Percentiles rank a stretch among this genome's conserved stretches.
Evolutionary conservation across 129 eudicot species (phyloP).

Genomic region (Centella asiatica): DNA sequence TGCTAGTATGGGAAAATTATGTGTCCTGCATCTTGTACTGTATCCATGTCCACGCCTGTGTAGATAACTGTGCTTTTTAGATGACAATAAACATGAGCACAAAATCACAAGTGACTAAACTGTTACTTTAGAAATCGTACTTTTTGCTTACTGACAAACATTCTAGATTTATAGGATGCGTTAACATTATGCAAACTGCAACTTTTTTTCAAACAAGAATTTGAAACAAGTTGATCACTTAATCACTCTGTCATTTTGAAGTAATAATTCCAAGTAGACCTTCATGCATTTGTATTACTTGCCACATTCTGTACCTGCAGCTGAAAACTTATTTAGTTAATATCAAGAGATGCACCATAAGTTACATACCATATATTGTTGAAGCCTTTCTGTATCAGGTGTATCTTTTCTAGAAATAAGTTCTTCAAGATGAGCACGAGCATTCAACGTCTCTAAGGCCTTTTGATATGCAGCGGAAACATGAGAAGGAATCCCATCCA

Average conservation of each 20-base stretch:
- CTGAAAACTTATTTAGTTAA: not conserved
- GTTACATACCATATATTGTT: conserved; percentile 50
- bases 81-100: too few species aligned
- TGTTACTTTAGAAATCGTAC: too few species aligned
- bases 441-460: conserved; percentile 68
- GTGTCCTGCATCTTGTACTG: too few species aligned
- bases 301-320: not conserved
- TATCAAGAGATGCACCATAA: not conserved
- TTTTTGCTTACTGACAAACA: too few species aligned
- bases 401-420: conserved; percentile 37
- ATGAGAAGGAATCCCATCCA: conserved; percentile 53
- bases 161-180: too few species aligned
- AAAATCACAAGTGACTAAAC: too few species aligned
- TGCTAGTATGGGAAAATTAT: too few species aligned
- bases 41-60: too few species aligned
- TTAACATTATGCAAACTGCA: too few species aligned
- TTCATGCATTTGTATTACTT: not conserved
- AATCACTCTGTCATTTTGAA: not conserved
- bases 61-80: too few species aligned
- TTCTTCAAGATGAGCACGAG: conserved; percentile 66
- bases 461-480: conserved; percentile 69
- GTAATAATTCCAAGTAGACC: not conserved
- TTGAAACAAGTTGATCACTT: too few species aligned
- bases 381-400: conserved; percentile 70
- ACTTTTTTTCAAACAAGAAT: too few species aligned